A percentile compares a stretch with the other conserved stretches of the same genome.
phyloP scores from a whole-genome alignment of 495 filamentous ascomycete species.

The Penicillium arizonense region DNA sequence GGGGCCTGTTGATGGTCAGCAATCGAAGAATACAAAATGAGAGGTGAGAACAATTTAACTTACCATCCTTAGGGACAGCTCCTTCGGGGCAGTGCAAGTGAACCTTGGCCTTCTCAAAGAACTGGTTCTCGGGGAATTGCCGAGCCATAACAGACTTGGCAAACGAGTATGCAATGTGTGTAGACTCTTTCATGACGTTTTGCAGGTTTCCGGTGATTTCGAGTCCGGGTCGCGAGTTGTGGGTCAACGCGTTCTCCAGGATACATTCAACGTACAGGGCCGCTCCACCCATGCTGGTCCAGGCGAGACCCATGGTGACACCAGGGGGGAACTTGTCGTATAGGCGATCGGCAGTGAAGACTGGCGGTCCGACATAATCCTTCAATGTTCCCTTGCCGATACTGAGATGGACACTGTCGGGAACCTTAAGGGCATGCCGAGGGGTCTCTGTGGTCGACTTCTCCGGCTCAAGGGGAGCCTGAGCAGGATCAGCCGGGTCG shows the following conservation, averaged over 20 bases:
- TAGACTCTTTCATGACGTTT: slow-evolving; percentile 97
- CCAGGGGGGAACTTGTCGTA: slow-evolving; percentile 95
- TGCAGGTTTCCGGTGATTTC: slow-evolving; percentile 94
- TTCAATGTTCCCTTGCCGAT: slow-evolving; percentile 91
- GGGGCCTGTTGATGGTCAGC: slow-evolving; percentile 52
- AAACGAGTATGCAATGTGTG: slow-evolving; percentile 91
- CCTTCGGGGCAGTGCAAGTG: slow-evolving; percentile 98
- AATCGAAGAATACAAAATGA: background rate
- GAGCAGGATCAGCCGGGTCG: slow-evolving; percentile 53
- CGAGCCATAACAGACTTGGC: slow-evolving; percentile 84
- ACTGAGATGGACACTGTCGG: slow-evolving; percentile 79
- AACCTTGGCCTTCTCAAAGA: slow-evolving; percentile 94
- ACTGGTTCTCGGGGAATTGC: slow-evolving; percentile 82
- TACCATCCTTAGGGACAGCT: slow-evolving; percentile 91
- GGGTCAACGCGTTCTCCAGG: slow-evolving; percentile 73
- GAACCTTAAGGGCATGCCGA: slow-evolving; percentile 78
- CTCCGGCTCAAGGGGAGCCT: slow-evolving; percentile 58
- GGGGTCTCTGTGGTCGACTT: slow-evolving; percentile 74
- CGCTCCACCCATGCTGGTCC: slow-evolving; percentile 97
- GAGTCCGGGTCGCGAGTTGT: slow-evolving; percentile 70
- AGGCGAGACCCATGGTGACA: slow-evolving; percentile 97
- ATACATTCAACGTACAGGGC: slow-evolving; percentile 98
- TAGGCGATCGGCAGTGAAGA: slow-evolving; percentile 93
- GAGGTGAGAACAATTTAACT: slow-evolving; percentile 15
- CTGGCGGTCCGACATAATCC: slow-evolving; percentile 94